Evolutionary conservation across 345 rosid species (phyloP).

Genomic region (Lumnitzera littorea): DNA sequence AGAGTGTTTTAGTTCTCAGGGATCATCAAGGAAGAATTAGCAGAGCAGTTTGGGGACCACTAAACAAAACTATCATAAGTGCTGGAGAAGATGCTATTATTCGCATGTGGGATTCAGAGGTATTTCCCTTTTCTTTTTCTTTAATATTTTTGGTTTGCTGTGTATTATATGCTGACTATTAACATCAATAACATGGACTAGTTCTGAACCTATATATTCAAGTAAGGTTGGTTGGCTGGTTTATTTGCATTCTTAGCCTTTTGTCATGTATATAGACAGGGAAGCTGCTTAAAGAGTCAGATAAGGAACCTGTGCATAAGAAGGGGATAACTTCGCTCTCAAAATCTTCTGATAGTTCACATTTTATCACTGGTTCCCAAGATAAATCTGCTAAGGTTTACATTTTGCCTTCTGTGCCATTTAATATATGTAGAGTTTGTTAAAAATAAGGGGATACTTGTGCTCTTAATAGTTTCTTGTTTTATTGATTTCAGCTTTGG

Average conservation of each 20-base stretch:
- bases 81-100: conserved; percentile 79
- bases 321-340: conserved; percentile 77
- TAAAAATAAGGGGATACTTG: neutral
- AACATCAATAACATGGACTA: too few species aligned
- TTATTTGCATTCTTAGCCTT: neutral
- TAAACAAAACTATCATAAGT: conserved; percentile 74
- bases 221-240: too few species aligned
- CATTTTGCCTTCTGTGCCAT: neutral
- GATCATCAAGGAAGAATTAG: conserved; percentile 80
- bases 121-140: conserved; percentile 5
- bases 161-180: too few species aligned
- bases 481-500: conserved; percentile 61
- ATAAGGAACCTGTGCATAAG: conserved; percentile 74
- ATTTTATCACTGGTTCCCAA: conserved; percentile 80
- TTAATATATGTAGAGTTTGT: neutral
- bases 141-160: neutral
- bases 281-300: conserved; percentile 59
- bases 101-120: conserved; percentile 98
- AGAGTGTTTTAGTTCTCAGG: conserved; percentile 53
- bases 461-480: neutral
- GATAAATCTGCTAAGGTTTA: conserved; percentile 94
- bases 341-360: conserved; percentile 78
- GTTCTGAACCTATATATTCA: too few species aligned
- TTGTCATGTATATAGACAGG: conserved; percentile 55
- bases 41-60: conserved; percentile 94